A percentile compares a stretch with the other conserved stretches of the same genome.
phyloP scores from a whole-genome alignment of 257 asterid genomes.

The Solanum medicagineum region DNA sequence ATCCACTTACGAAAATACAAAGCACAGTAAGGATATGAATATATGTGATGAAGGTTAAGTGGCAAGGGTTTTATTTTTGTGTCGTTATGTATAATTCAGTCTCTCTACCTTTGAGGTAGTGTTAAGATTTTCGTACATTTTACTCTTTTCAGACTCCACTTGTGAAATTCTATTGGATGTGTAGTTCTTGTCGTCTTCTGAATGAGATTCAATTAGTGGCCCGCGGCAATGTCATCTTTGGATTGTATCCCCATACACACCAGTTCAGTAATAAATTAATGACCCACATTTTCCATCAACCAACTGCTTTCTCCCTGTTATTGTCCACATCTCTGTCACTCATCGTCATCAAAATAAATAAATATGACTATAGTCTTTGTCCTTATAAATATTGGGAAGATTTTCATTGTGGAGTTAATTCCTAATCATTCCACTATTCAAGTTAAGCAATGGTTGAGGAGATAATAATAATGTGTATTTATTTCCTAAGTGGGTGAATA shows the following conservation, averaged over 20 bases:
- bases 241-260: background rate
- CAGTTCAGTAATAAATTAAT: background rate
- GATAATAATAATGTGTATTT: background rate
- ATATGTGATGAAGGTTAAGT: background rate
- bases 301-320: background rate
- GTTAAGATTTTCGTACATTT: too few species aligned
- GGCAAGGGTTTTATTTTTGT: background rate
- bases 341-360: background rate
- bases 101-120: too few species aligned
- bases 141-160: too few species aligned
- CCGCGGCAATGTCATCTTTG: background rate
- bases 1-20: background rate
- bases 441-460: background rate
- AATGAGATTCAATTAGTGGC: background rate
- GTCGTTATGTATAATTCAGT: background rate
- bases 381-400: background rate
- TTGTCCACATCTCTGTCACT: background rate
- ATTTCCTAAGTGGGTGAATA: background rate
- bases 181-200: background rate
- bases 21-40: background rate
- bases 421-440: background rate
- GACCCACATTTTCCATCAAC: background rate
- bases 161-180: too few species aligned
- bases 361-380: background rate
- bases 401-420: background rate